phyloP scores from a whole-genome alignment of 768 basidiomycete species.

The Lactarius hengduanensis region DNA sequence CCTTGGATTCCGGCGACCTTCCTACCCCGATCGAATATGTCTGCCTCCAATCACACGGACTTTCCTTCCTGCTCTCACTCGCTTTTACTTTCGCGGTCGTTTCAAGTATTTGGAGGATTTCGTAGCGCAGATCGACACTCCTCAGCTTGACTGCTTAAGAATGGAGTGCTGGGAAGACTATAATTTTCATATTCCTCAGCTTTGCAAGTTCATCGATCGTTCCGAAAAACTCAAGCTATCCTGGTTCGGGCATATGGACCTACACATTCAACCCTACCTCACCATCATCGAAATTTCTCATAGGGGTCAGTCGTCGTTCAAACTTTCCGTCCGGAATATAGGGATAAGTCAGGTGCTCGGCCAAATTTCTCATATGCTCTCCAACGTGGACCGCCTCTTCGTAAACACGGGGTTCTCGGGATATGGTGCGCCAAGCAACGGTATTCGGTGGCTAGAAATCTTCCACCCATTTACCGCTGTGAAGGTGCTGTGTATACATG shows the following conservation, averaged over 20 bases:
- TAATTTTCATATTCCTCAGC: neutral
- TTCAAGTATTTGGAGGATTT: neutral
- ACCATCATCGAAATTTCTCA: neutral
- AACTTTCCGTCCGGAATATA: neutral
- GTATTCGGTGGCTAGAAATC: neutral
- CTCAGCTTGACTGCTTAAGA: neutral
- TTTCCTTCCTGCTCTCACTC: neutral
- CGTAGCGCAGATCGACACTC: neutral
- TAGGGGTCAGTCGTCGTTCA: neutral
- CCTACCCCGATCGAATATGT: neutral
- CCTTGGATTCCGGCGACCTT: neutral
- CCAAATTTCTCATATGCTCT: neutral
- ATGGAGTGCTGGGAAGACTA: neutral
- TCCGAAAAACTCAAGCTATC: neutral
- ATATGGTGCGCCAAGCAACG: neutral
- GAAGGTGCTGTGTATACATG: neutral
- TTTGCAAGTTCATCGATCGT: neutral
- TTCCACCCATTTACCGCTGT: neutral
- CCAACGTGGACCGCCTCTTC: neutral
- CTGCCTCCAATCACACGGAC: neutral
- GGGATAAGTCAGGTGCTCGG: neutral
- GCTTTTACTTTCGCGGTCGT: neutral
- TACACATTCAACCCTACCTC: neutral
- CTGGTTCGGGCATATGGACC: neutral
- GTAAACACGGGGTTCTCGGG: neutral